Evolutionary conservation across 345 rosid genomes (phyloP).

Genomic region (Microcos paniculata): DNA sequence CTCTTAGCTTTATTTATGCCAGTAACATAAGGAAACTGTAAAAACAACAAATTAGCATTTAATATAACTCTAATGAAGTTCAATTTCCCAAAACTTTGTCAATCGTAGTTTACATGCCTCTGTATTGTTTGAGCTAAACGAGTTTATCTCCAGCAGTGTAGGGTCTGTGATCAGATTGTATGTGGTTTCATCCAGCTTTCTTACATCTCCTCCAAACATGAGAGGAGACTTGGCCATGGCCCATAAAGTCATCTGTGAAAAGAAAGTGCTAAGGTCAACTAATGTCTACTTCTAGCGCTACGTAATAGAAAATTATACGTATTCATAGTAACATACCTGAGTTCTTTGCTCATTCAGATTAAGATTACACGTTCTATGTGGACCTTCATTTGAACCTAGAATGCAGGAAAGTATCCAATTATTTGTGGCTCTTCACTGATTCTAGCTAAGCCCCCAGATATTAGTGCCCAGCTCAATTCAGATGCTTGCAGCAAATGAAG

Average conservation of each 20-base stretch:
- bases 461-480: neutral
- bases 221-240: constrained; percentile 88
- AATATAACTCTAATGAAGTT: neutral
- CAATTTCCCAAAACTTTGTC: constrained; percentile 3
- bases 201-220: constrained; percentile 90
- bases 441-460: constrained; percentile 4
- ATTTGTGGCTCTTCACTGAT: neutral
- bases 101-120: constrained; percentile 50
- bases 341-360: constrained; percentile 67
- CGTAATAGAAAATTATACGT: neutral
- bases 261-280: constrained; percentile 11
- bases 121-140: constrained; percentile 64
- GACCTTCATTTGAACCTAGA: constrained; percentile 72
- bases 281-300: neutral
- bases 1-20: constrained; percentile 21
- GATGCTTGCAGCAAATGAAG: neutral
- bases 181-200: constrained; percentile 66
- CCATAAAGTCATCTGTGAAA: constrained; percentile 89
- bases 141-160: constrained; percentile 62
- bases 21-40: constrained; percentile 58
- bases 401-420: constrained; percentile 16
- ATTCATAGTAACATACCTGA: constrained; percentile 47
- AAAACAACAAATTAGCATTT: constrained; percentile 7
- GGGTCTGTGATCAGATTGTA: constrained; percentile 72
- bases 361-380: constrained; percentile 70